Base-by-base conservation (phyloP, 768 basidiomycete species). In the Suillus discolor region DNA sequence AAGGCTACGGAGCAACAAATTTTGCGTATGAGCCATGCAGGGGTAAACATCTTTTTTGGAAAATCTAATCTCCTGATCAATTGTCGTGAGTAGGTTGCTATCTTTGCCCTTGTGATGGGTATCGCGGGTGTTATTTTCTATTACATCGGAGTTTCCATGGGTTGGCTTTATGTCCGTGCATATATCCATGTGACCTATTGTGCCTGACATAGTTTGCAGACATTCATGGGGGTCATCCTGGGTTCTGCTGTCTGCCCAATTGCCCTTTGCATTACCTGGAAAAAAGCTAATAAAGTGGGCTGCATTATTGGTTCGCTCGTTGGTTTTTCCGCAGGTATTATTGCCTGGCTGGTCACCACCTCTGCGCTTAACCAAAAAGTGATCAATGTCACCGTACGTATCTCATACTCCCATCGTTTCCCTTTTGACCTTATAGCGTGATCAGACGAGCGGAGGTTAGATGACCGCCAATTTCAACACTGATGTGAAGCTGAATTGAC, bases 111-210 rank as follows among this genome's bases (percentile, higher is more conserved):
- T 47, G 81, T 92, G 42, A 94, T 94, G 85, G 94, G 88, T 25
- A 70, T 94, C n/a, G 89, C 91, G 0, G 94, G 94, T 0, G 75
- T 91, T 38, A 90, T 94, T 61, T 97, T 97, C 82, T 93, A 81
- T 78, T 95, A 91, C 74, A 94, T 96, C 68, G 94, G 94, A 8
- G 89, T 96, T 36, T 93, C 91, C 31, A 91, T 96, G 91, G 94
- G 94, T 25, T 96, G 94, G 93, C 88, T 96, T 63, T 96, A 96
- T 69, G 90, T 93, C 68, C 60, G 89, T 82, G 34, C 45, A 7
- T 41, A 28, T n/a, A n/a, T 49, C 34, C 6, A 12, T 25, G 15
- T 38, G n/a, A 20, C 2, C 31, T 2, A 31, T 59, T n/a, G 39
- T 34, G 55, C 9, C 44, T 62, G 61, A 59, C 51, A 36, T 57